These are phyloP conservation scores for Corynascus novoguineensis DNA, from an alignment of 495 filamentous ascomycete species.

Conservation along the genomic window DNA sequence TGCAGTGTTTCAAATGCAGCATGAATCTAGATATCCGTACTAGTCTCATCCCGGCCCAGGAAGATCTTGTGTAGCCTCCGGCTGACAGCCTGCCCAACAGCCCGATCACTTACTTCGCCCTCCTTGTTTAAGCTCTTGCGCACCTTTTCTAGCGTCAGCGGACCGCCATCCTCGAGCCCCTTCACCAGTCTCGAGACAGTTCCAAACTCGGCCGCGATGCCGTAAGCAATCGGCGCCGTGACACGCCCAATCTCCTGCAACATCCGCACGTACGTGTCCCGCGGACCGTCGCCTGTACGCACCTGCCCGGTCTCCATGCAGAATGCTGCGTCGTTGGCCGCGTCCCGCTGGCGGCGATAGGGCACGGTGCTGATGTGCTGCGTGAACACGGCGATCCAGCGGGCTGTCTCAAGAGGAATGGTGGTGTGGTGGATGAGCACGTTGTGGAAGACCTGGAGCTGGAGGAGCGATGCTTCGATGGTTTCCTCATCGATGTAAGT, in stretches of 20 bases:
- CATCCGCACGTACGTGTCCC: slow-evolving; percentile 72
- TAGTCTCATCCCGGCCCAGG: slow-evolving; percentile 58
- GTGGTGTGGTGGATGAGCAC: slow-evolving; percentile 70
- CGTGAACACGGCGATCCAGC: slow-evolving; percentile 75
- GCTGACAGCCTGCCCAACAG: slow-evolving; percentile 66
- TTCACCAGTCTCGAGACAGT: slow-evolving; percentile 51
- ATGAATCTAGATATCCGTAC: slow-evolving; percentile 57
- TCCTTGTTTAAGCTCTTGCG: slow-evolving; percentile 62
- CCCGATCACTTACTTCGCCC: slow-evolving; percentile 58
- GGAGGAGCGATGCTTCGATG: slow-evolving; percentile 68
- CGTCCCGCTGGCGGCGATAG: slow-evolving; percentile 50
- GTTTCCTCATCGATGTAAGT: slow-evolving; percentile 61
- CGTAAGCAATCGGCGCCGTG: slow-evolving; percentile 67
- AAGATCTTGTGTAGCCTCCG: slow-evolving; percentile 69
- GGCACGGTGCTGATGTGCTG: slow-evolving; percentile 74
- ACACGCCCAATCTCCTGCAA: slow-evolving; percentile 71
- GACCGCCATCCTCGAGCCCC: slow-evolving; percentile 56
- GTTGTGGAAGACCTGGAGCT: slow-evolving; percentile 62
- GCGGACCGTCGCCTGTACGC: slow-evolving; percentile 59
- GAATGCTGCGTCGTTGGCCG: slow-evolving; percentile 50
- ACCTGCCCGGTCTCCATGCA: slow-evolving; percentile 84
- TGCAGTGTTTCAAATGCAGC: too few species aligned
- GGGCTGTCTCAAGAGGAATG: slow-evolving; percentile 56
- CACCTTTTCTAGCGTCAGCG: slow-evolving; percentile 55
- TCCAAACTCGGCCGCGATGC: slow-evolving; percentile 58